phyloP scores from a whole-genome alignment of 805 yeast genomes.

The Lachancea nothofagi region DNA sequence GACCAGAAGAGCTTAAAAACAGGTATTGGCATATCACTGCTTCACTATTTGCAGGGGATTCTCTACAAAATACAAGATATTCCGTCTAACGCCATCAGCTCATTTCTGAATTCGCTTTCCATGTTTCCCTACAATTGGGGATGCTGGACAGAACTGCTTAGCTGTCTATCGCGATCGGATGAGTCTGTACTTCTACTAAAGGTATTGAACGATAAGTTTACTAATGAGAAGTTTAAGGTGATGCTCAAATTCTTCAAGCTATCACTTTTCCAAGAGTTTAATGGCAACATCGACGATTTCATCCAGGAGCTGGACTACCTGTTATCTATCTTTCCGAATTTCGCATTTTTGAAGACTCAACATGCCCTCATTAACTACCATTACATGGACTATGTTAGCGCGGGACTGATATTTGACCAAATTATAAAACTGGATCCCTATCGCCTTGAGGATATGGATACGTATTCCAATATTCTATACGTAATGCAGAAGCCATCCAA shows the following conservation, averaged over 20 bases:
- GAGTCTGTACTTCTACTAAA: slow-evolving; percentile 45
- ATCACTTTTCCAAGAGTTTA: slow-evolving; percentile 69
- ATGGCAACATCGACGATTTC: slow-evolving; percentile 56
- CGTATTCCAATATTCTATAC: slow-evolving; percentile 88
- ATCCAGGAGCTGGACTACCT: slow-evolving; percentile 46
- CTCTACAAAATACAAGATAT: slow-evolving; percentile 55
- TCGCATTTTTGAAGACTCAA: slow-evolving; percentile 71
- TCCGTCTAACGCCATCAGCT: slow-evolving; percentile 52
- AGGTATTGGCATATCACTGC: slow-evolving; percentile 43
- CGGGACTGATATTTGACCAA: slow-evolving; percentile 74
- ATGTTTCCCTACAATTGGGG: slow-evolving; percentile 87
- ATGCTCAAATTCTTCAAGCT: slow-evolving; percentile 59
- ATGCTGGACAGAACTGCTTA: slow-evolving; percentile 77
- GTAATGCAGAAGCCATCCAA: slow-evolving; percentile 88
- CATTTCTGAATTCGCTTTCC: slow-evolving; percentile 55
- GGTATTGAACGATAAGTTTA: slow-evolving; percentile 33
- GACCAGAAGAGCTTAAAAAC: slow-evolving; percentile 15
- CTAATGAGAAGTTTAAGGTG: slow-evolving; percentile 15
- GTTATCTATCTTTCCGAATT: slow-evolving; percentile 57
- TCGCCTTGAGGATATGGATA: slow-evolving; percentile 84
- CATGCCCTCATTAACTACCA: slow-evolving; percentile 78
- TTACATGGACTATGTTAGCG: slow-evolving; percentile 74
- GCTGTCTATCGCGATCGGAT: slow-evolving; percentile 55
- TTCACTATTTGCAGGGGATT: slow-evolving; percentile 70
- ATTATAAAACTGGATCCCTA: slow-evolving; percentile 72